phyloP scores from a whole-genome alignment of 352 stramenopile species.

The Phytopythium chamaehyphon region DNA sequence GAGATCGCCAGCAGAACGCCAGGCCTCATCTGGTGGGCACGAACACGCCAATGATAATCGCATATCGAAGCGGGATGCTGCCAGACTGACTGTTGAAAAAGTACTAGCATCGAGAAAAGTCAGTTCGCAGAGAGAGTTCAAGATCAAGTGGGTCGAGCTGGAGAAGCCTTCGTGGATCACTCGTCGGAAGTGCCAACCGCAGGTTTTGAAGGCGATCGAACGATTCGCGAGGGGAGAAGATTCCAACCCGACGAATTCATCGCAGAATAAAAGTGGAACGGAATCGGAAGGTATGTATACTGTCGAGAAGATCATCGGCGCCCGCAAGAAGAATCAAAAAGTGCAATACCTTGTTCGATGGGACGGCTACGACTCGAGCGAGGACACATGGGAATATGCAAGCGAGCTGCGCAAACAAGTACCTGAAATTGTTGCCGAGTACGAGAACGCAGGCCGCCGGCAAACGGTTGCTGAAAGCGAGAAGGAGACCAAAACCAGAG shows the following conservation, averaged over 20 bases:
- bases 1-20: neutral
- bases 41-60: constrained; percentile 8
- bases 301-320: constrained; percentile 59
- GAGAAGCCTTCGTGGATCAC: constrained; percentile 26
- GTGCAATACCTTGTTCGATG: constrained; percentile 64
- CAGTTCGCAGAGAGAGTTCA: constrained; percentile 23
- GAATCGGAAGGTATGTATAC: constrained; percentile 31
- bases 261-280: neutral
- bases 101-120: constrained; percentile 23
- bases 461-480: neutral
- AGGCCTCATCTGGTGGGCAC: neutral
- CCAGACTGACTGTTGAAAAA: constrained; percentile 16
- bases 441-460: constrained; percentile 22
- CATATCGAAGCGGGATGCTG: constrained; percentile 17
- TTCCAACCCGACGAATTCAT: constrained; percentile 4
- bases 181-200: constrained; percentile 19
- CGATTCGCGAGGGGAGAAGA: constrained; percentile 11
- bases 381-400: constrained; percentile 65
- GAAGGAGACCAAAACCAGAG: neutral
- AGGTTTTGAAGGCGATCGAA: constrained; percentile 33
- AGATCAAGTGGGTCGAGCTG: constrained; percentile 27
- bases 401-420: constrained; percentile 48
- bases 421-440: constrained; percentile 45
- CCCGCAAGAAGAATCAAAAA: constrained; percentile 33
- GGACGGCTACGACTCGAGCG: constrained; percentile 56